phyloP scores from a whole-genome alignment of 1,284 basidiomycete genomes.

The Cryptococcus maquisensis region DNA sequence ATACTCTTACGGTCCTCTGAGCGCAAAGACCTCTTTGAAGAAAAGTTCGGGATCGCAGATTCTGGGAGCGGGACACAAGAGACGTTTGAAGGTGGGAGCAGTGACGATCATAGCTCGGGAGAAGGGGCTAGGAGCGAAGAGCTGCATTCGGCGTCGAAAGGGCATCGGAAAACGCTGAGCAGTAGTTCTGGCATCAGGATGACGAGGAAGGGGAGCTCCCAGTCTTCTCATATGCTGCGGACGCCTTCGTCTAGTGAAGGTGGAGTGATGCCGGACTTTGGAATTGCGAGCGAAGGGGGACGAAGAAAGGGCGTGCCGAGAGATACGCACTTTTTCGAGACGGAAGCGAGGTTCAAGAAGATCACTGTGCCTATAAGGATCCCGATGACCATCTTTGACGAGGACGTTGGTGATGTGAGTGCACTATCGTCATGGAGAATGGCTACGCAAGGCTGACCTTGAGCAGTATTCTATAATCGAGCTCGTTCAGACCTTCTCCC shows the following conservation, averaged over 20 bases:
- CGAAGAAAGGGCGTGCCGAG: conserved; percentile 53
- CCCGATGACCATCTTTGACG: conserved; percentile 76
- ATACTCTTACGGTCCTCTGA: conserved; percentile 84
- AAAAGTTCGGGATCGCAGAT: conserved; percentile 56
- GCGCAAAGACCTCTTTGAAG: conserved; percentile 83
- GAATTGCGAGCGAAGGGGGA: conserved; percentile 5
- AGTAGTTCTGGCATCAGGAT: conserved; percentile 5
- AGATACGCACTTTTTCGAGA: conserved; percentile 92
- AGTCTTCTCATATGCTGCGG: conserved; percentile 13
- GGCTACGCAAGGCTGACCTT: not conserved
- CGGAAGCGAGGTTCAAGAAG: conserved; percentile 70
- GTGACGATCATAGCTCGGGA: conserved; percentile 3
- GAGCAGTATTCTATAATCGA: conserved; percentile 87
- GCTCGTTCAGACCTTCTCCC: conserved; percentile 81
- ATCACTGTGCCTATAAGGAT: conserved; percentile 79
- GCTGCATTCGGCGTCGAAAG: not conserved
- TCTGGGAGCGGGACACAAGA: conserved; percentile 12
- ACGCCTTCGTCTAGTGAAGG: conserved; percentile 54
- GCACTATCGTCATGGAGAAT: not conserved
- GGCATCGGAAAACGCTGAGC: conserved; percentile 11
- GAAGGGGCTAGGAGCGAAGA: not conserved
- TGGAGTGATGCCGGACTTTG: conserved; percentile 16
- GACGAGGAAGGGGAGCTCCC: conserved; percentile 14
- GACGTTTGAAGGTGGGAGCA: conserved; percentile 11
- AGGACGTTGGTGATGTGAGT: conserved; percentile 92